Conservation (phyloP, 129 eudicot genomes). For the Erigeron canadensis region DNA sequence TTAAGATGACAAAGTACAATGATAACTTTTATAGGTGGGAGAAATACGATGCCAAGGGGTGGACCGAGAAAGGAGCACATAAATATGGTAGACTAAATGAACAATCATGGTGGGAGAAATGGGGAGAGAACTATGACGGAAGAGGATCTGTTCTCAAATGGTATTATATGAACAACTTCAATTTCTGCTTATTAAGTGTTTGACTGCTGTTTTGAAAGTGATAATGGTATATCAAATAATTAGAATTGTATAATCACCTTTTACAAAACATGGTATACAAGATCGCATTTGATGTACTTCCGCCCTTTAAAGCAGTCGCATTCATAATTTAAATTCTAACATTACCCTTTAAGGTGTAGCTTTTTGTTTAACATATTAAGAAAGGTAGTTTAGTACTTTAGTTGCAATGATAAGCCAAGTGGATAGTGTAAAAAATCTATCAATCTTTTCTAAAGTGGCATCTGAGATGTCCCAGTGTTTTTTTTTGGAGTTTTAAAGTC, state of each 20-base stretch:
- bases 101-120: constrained; percentile 99
- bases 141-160: constrained; percentile 93
- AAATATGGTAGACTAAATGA: constrained; percentile 91
- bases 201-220: neutral
- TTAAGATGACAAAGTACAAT: neutral
- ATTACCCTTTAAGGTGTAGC: too few relatives aligned
- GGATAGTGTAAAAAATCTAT: too few relatives aligned
- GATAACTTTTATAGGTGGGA: constrained; percentile 66
- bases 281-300: too few relatives aligned
- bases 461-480: neutral
- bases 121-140: constrained; percentile 98
- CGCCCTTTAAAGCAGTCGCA: too few relatives aligned
- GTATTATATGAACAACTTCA: constrained; percentile 31
- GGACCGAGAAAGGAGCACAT: constrained; percentile 97
- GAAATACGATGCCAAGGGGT: constrained; percentile 93
- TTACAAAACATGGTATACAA: too few relatives aligned
- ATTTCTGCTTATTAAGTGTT: neutral
- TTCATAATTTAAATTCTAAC: too few relatives aligned
- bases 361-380: too few relatives aligned
- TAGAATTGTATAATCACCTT: too few relatives aligned
- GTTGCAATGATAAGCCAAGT: too few relatives aligned
- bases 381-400: too few relatives aligned
- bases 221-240: neutral
- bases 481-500: neutral
- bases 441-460: too few relatives aligned